Evolutionary conservation across 306 rosid genomes (phyloP).

Genomic region (Dalbergia oliveri): DNA sequence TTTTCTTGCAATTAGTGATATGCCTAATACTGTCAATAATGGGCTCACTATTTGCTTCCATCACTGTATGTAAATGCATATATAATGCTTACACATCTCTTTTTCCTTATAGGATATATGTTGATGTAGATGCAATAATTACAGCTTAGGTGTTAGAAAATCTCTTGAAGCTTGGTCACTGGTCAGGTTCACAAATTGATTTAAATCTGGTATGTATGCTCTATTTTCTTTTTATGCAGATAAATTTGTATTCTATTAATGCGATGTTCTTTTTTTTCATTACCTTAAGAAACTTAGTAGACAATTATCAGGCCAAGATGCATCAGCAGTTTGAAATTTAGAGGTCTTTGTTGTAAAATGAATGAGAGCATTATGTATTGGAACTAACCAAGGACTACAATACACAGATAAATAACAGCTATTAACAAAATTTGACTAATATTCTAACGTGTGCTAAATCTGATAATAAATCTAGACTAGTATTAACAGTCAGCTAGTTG

Average conservation of each 20-base stretch:
- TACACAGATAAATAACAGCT: neutral
- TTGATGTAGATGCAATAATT: conserved; percentile 70
- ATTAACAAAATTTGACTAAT: conserved; percentile 10
- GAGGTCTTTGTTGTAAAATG: neutral
- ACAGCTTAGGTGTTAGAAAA: conserved; percentile 71
- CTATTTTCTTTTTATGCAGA: conserved; percentile 1
- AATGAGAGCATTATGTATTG: conserved; percentile 14
- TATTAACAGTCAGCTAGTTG: conserved; percentile 15
- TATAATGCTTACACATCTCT: conserved; percentile 36
- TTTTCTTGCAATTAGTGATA: conserved; percentile 19
- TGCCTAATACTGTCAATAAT: conserved; percentile 11
- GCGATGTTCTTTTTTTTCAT: neutral
- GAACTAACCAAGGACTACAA: neutral
- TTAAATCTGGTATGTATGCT: conserved; percentile 79
- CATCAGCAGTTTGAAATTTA: conserved; percentile 18
- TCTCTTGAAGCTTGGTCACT: conserved; percentile 92
- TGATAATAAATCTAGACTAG: conserved; percentile 32
- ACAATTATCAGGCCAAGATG: conserved; percentile 16
- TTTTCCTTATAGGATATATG: conserved; percentile 62
- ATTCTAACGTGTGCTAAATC: conserved; percentile 18
- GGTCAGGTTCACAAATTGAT: conserved; percentile 71
- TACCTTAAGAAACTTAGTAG: neutral
- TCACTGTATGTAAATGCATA: neutral
- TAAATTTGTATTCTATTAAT: conserved; percentile 33
- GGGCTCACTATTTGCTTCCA: neutral